Percentiles rank a stretch among this genome's conserved stretches.
Conservation (phyloP, 495 filamentous ascomycete genomes). For the Rhizodiscina lignyota region DNA sequence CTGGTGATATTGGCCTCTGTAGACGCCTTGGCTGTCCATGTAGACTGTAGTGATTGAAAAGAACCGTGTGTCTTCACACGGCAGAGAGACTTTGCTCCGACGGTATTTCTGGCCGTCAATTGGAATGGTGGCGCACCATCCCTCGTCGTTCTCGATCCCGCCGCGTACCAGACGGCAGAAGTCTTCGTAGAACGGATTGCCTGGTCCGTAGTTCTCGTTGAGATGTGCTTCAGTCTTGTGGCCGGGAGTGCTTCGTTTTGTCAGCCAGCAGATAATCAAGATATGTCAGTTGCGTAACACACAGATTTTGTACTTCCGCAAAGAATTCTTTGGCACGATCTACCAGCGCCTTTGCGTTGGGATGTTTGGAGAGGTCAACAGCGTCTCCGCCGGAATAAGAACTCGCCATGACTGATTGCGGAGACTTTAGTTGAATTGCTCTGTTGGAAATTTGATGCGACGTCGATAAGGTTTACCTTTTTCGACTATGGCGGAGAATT, state of each 20-base stretch:
- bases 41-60: conserved; percentile 35
- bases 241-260: conserved; percentile 28
- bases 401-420: too few species aligned
- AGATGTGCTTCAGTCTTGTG: conserved; percentile 24
- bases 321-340: conserved; percentile 31
- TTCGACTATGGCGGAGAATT: too few species aligned
- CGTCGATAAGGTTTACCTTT: too few species aligned
- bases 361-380: too few species aligned
- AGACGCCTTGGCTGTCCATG: conserved; percentile 26
- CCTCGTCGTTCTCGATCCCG: conserved; percentile 28
- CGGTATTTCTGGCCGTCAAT: conserved; percentile 27
- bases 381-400: too few species aligned
- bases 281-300: conserved; percentile 1
- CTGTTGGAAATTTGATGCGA: too few species aligned
- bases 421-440: too few species aligned
- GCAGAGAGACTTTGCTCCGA: conserved; percentile 23
- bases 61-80: conserved; percentile 22
- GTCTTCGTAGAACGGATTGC: conserved; percentile 25
- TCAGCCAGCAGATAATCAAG: conserved; percentile 3
- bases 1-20: conserved; percentile 27
- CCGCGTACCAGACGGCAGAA: conserved; percentile 22
- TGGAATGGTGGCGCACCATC: conserved; percentile 27
- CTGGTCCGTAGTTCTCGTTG: conserved; percentile 27
- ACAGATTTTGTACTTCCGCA: conserved; percentile 26
- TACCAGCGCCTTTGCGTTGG: too few species aligned